Conservation (phyloP, 495 filamentous ascomycete species). For the Aspergillus carlsbadensis region DNA sequence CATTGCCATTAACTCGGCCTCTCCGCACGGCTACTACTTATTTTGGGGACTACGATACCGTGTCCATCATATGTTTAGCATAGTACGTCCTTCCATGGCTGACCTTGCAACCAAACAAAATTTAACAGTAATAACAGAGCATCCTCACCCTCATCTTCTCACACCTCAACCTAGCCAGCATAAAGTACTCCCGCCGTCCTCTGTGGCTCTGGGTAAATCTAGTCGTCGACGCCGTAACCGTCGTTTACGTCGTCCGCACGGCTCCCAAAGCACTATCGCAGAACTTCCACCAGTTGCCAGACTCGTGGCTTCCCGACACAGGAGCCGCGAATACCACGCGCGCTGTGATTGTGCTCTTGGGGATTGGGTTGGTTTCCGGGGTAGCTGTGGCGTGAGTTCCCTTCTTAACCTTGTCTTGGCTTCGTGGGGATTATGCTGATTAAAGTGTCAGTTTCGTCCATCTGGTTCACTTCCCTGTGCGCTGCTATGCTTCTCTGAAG, state of each 20-base stretch:
- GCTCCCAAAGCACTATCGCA: background rate
- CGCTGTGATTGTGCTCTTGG: background rate
- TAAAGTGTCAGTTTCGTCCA: slow-evolving; percentile 2
- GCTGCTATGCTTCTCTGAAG: background rate
- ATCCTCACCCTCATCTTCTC: background rate
- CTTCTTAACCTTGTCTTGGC: too few species aligned
- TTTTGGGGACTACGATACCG: background rate
- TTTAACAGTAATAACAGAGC: background rate
- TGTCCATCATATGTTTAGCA: background rate
- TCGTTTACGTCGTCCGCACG: background rate
- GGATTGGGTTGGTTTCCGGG: background rate
- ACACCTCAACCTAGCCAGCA: slow-evolving; percentile 2
- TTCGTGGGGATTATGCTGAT: too few species aligned
- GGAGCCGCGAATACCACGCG: background rate
- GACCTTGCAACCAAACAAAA: background rate
- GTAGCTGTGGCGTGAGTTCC: background rate
- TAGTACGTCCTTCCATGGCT: background rate
- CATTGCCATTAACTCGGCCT: background rate
- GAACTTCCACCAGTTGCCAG: background rate
- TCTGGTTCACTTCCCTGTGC: background rate
- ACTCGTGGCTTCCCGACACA: slow-evolving; percentile 8
- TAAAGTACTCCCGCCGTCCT: background rate
- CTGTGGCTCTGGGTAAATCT: slow-evolving; percentile 5
- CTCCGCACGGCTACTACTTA: slow-evolving; percentile 1
- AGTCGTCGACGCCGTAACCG: background rate